phyloP scores from a whole-genome alignment of 2,329 filamentous ascomycete genomes.

The Colletotrichum paranaense region DNA sequence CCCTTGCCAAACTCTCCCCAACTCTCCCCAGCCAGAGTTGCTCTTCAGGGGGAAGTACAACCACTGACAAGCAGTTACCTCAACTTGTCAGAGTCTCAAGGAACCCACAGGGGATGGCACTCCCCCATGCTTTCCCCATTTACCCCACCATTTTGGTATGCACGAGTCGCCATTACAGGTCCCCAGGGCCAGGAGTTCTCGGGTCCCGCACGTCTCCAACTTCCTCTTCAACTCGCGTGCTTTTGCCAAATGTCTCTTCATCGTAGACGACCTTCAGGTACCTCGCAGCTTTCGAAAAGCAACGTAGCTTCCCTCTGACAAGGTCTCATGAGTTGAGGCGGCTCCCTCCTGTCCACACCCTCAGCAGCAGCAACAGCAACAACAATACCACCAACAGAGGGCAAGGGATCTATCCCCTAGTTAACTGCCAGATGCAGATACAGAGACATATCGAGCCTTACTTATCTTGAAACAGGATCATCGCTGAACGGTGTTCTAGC shows the following conservation, averaged over 20 bases:
- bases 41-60: not conserved
- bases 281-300: not conserved
- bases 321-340: not conserved
- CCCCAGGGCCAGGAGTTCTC: not conserved
- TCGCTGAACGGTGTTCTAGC: slow-evolving; percentile 20
- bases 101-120: slow-evolving; percentile 16
- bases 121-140: slow-evolving; percentile 32
- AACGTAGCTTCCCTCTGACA: not conserved
- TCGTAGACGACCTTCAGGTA: not conserved
- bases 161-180: not conserved
- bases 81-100: not conserved
- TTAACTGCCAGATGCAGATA: not conserved
- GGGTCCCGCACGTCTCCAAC: slow-evolving; percentile 8
- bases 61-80: not conserved
- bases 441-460: not conserved
- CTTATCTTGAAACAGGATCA: slow-evolving; percentile 6
- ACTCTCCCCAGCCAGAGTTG: slow-evolving; percentile 12
- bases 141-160: slow-evolving; percentile 34
- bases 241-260: not conserved
- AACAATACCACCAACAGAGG: not conserved
- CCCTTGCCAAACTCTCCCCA: not conserved
- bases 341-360: not conserved
- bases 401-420: not conserved
- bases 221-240: not conserved
- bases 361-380: not conserved